Evolutionary conservation across 2,329 filamentous ascomycete genomes (phyloP).

Genomic region (Sclerotinia spermophila): DNA sequence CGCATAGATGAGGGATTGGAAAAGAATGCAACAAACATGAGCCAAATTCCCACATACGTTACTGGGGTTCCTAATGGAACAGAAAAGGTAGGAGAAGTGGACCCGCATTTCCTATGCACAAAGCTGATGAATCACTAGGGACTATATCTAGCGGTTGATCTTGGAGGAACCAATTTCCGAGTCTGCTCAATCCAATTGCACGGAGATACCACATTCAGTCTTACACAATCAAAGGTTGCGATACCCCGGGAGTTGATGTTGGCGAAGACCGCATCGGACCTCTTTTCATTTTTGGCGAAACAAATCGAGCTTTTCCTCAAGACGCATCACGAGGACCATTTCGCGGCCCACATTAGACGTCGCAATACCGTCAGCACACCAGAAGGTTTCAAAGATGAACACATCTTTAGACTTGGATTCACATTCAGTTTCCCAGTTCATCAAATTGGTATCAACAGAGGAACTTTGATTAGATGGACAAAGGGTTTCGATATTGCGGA

Average conservation of each 20-base stretch:
- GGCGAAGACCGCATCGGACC: constrained; percentile 76
- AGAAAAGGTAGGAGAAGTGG: constrained; percentile 67
- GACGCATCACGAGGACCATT: constrained; percentile 84
- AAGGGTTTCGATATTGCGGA: constrained; percentile 98
- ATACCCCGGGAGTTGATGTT: constrained; percentile 90
- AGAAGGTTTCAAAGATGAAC: constrained; percentile 62
- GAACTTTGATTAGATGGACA: constrained; percentile 91
- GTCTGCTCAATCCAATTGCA: constrained; percentile 94
- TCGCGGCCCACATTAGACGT: constrained; percentile 64
- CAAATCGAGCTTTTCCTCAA: constrained; percentile 88
- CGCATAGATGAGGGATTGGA: constrained; percentile 71
- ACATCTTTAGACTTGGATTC: constrained; percentile 93
- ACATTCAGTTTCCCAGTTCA: constrained; percentile 97
- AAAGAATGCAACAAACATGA: constrained; percentile 75
- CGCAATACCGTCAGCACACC: constrained; percentile 58
- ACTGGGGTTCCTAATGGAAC: constrained; percentile 95
- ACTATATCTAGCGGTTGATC: constrained; percentile 90
- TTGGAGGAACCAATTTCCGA: constrained; percentile 98
- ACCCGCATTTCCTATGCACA: not conserved
- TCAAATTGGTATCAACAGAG: constrained; percentile 92
- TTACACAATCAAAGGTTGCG: constrained; percentile 87
- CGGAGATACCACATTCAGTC: constrained; percentile 90
- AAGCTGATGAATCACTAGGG: constrained; percentile 48
- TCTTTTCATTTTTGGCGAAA: constrained; percentile 89
- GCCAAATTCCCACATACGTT: constrained; percentile 96